These are phyloP conservation scores for Penicillium salamii DNA, from an alignment of 495 filamentous ascomycete genomes.

Conservation along the genomic window DNA sequence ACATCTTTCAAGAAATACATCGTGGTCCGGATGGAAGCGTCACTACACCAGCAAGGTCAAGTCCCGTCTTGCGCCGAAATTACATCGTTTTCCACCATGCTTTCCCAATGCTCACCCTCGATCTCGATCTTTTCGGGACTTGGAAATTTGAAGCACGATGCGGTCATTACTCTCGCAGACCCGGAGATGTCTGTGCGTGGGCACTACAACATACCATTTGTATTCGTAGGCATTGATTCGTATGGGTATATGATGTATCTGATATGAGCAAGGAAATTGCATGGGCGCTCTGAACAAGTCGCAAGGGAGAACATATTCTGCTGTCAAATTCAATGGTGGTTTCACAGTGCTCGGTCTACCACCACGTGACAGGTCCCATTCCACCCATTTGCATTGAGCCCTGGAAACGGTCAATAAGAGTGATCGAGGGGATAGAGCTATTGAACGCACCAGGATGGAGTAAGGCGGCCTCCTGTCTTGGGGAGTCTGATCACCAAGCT, in stretches of 20 bases:
- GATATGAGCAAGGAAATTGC: constrained; percentile 14
- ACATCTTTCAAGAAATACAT: no score
- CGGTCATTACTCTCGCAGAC: no score
- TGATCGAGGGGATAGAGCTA: background rate
- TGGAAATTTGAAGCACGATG: no score
- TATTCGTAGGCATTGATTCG: constrained; percentile 8
- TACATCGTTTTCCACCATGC: no score
- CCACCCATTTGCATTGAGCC: constrained; percentile 54
- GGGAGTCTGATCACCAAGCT: constrained; percentile 46
- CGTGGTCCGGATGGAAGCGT: no score
- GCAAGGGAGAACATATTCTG: constrained; percentile 6
- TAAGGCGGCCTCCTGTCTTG: constrained; percentile 61
- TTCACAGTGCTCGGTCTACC: constrained; percentile 25
- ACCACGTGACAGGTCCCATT: constrained; percentile 49
- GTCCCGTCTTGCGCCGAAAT: no score
- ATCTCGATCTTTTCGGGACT: no score
- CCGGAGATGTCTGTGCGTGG: no score
- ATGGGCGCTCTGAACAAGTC: background rate
- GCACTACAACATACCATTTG: no score
- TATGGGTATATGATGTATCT: constrained; percentile 23
- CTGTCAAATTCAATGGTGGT: background rate
- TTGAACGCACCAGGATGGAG: constrained; percentile 56
- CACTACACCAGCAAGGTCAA: no score
- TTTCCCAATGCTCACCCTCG: no score
- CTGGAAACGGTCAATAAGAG: constrained; percentile 17